phyloP scores from a whole-genome alignment of 768 basidiomycete species.

The Cyclocybe aegerita region DNA sequence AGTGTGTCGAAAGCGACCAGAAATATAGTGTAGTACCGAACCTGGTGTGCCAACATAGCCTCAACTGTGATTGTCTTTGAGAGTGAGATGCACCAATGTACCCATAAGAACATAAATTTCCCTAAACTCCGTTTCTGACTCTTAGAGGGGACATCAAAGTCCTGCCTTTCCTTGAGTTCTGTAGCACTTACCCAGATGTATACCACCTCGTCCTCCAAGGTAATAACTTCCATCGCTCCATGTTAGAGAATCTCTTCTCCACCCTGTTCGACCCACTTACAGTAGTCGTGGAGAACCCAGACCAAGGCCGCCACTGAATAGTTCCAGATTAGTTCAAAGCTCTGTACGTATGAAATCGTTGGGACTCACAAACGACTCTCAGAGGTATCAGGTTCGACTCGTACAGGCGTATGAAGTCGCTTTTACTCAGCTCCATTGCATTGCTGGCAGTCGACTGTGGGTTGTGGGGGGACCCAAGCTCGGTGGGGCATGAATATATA shows the following conservation, averaged over 20 bases:
- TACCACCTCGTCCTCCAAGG: conserved; percentile 19
- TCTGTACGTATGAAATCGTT: too few species aligned
- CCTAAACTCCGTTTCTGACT: conserved; percentile 27
- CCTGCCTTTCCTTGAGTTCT: too few species aligned
- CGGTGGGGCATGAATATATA: too few species aligned
- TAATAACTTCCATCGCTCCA: conserved; percentile 10
- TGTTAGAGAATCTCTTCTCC: not conserved
- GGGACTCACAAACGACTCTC: too few species aligned
- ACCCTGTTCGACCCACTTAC: conserved; percentile 6
- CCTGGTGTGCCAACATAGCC: conserved; percentile 23
- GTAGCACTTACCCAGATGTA: conserved; percentile 34
- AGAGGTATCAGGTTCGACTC: too few species aligned
- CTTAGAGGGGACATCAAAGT: conserved; percentile 14
- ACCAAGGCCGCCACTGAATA: conserved; percentile 12
- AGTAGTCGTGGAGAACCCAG: conserved; percentile 18
- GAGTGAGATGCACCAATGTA: conserved; percentile 8
- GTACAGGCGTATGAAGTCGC: too few species aligned
- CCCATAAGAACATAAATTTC: conserved; percentile 40
- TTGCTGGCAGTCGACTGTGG: too few species aligned
- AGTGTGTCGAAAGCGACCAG: conserved; percentile 39
- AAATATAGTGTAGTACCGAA: conserved; percentile 42
- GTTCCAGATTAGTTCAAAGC: too few species aligned
- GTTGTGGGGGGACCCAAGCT: too few species aligned
- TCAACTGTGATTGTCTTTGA: not conserved
- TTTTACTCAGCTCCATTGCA: too few species aligned